Evolutionary conservation across 805 yeast genomes (phyloP), one percentile per base, ranked within the genome.

Genomic region (Torulaspora indica): DNA sequence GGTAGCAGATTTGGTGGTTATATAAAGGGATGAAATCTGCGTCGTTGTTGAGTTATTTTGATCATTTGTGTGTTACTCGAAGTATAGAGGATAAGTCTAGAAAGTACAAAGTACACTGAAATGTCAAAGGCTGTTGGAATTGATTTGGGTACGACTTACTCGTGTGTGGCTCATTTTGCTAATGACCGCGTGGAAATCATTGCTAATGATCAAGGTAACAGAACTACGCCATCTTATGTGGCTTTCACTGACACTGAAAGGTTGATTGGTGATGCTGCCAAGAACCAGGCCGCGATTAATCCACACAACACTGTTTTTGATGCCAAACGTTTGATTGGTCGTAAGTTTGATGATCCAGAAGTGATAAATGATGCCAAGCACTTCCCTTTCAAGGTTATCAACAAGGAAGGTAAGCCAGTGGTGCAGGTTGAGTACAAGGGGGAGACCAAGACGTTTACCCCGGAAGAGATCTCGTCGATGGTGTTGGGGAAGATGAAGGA

Each of bases 171-270:
- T 60, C 95, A 88, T 66, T 88, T 88, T 76, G 76, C 88, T 61
- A 85, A 85, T 65, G 95, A 91, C 58, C 78, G 85, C 67, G 97
- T 90, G 42, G 97, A 90, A 73, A 90, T 89, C 70, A 85, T 89
- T 66, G 96, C 97, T 63, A 89, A 89, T 69, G 97, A 90, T 71
- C 97, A 89, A 77, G 97, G 97, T 81, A 89, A 89, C 80, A 87
- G 97, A 78, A 89, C 90, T 48, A 90, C 97, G 46, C 96, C 97
- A 46, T 90, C 96, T 25, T 90, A 84, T 67, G 97, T 90, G 45
- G 96, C 96, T 34, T 89, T 89, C 76, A 86, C 95, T 43, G 93
- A 85, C 57, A 79, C 85, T 45, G 97, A 89, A 76, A 82, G 96
- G 74, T 76, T 88, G 62, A 86, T 88, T 63, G 96, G 96, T 74